These are phyloP conservation scores for Leccinum cinnamomeum DNA, from an alignment of 1,284 basidiomycete species.

Conservation along the genomic window DNA sequence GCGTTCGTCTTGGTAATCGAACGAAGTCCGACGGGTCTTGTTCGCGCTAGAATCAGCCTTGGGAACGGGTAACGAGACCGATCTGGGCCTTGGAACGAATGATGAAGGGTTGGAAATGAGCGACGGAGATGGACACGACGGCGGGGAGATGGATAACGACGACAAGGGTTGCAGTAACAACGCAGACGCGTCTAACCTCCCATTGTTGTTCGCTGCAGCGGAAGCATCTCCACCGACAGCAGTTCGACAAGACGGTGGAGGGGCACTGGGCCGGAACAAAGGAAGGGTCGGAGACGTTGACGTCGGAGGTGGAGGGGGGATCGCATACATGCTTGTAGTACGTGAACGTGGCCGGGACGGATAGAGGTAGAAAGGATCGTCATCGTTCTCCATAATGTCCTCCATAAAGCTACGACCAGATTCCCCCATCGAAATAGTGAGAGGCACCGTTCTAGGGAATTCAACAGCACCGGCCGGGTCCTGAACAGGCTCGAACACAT, in stretches of 20 bases:
- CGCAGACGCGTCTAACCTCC: slow-evolving; percentile 25
- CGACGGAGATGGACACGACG: neutral
- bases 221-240: slow-evolving; percentile 2
- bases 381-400: slow-evolving; percentile 16
- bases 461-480: slow-evolving; percentile 12
- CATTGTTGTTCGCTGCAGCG: neutral
- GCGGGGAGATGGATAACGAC: slow-evolving; percentile 15
- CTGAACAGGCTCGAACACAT: slow-evolving; percentile 11
- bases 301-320: slow-evolving; percentile 7
- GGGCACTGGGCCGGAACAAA: slow-evolving; percentile 25
- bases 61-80: too few relatives aligned
- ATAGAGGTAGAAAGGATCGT: slow-evolving; percentile 28
- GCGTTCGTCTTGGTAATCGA: too few relatives aligned
- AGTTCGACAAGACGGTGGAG: slow-evolving; percentile 27
- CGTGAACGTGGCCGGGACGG: slow-evolving; percentile 28
- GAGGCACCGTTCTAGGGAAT: slow-evolving; percentile 17
- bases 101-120: slow-evolving; percentile 5
- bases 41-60: too few relatives aligned
- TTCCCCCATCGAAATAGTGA: slow-evolving; percentile 3
- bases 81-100: too few relatives aligned
- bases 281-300: slow-evolving; percentile 18
- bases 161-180: slow-evolving; percentile 33
- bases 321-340: slow-evolving; percentile 32
- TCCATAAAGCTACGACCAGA: slow-evolving; percentile 1
- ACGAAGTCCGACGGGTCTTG: too few relatives aligned